Evolutionary conservation across 371 early-diverging fungal genomes (phyloP), one percentile per base, ranked within the genome.

Genomic region (Apophysomyces elegans): DNA sequence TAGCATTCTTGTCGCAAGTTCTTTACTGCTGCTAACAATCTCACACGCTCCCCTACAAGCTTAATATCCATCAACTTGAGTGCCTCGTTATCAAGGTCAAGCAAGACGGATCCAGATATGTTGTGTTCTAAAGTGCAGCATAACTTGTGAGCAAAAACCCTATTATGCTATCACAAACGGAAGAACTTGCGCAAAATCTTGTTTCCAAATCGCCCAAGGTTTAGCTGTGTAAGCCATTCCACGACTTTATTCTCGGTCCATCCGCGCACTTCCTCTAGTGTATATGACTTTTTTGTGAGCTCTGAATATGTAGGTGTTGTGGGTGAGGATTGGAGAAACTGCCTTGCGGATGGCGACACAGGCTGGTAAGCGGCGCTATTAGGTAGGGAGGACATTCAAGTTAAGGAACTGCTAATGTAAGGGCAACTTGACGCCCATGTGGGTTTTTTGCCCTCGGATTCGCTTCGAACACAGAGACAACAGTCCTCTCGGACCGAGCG

Each of bases 1-100:
- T 88, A 78, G 59, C 91, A 91, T 57, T 85, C 84, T 64, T 89
- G 83, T 44, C 91, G 85, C 46, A 94, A 74, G 3, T 82, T 72
- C 56, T 88, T 89, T 54, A 96, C 88, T 7, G 92, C 93, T 18
- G 84, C 74, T 13, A 92, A 72, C 44, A 97, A 75, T 58, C 90
- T 79, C 26, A 95, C 90, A 38, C 95, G 81, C 67, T 95, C 95
- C 32, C 96, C 96, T 11, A 96, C 92, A 1, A 90, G 89, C 50
- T 74, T 74, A 39, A 97, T 87, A 12, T 90, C 90, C 79, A 97
- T 87, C 57, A 93, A 92, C 76, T 92, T 91, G 18, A 97, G 77
- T 4, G 92, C 71, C 41, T 84, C 79, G 72, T 95, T 90, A 72
- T 91, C 90, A 13, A 97, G 83, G 68, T 95, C 95, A 7, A 93